These are phyloP conservation scores for Borovskyia barvae DNA, from an alignment of 208 protist genomes.

Conservation along the genomic window DNA sequence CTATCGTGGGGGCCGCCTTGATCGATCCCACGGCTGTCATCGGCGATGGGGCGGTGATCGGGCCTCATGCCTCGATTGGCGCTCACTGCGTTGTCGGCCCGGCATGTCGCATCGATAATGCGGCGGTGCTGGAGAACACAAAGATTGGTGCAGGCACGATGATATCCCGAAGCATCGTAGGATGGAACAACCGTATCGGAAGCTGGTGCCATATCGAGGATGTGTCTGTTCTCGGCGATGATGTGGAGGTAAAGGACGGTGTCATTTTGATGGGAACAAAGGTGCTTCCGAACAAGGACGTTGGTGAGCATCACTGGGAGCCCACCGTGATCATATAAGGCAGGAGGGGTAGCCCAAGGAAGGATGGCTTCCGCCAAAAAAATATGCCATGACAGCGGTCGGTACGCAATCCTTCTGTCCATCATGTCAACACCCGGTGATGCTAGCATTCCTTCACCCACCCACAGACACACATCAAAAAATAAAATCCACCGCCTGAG, in stretches of 20 bases:
- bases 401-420: too few species aligned
- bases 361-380: too few species aligned
- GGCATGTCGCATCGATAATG: constrained; percentile 75
- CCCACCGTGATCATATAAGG: constrained; percentile 94
- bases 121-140: constrained; percentile 87
- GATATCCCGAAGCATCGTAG: constrained; percentile 93
- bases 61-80: constrained; percentile 95
- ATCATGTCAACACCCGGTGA: too few species aligned
- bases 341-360: too few species aligned
- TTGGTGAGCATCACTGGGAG: constrained; percentile 77
- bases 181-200: constrained; percentile 94
- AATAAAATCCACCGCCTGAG: too few species aligned
- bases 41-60: constrained; percentile 91
- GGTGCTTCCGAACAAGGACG: constrained; percentile 95
- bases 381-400: too few species aligned
- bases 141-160: constrained; percentile 77
- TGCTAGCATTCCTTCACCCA: too few species aligned
- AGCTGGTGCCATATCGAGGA: constrained; percentile 93
- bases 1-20: constrained; percentile 75
- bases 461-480: too few species aligned
- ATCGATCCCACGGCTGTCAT: constrained; percentile 92
- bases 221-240: constrained; percentile 94
- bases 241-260: constrained; percentile 92
- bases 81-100: constrained; percentile 92
- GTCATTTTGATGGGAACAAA: constrained; percentile 91